These are phyloP conservation scores for Gliomastix tumulicola DNA, from an alignment of 2,329 filamentous ascomycete species.

Conservation along the genomic window DNA sequence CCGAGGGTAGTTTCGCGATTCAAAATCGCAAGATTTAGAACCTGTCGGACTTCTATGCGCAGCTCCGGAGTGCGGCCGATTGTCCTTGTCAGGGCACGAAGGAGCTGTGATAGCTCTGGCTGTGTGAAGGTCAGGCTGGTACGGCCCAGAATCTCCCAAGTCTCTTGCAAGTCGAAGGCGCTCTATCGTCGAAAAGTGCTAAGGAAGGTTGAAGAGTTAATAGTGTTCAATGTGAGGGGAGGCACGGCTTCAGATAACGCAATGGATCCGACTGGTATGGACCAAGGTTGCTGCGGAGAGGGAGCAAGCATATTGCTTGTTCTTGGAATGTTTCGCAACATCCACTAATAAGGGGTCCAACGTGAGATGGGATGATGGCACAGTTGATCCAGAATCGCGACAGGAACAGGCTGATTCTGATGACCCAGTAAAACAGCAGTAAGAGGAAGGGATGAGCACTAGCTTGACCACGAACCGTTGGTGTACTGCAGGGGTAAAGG, in stretches of 20 bases:
- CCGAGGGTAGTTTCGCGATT: constrained; percentile 16
- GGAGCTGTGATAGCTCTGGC: constrained; percentile 1
- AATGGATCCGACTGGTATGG: background rate
- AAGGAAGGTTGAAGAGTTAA: background rate
- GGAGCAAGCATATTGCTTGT: too few relatives aligned
- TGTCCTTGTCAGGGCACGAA: constrained; percentile 1
- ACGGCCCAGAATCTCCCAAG: too few relatives aligned
- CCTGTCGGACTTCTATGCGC: constrained; percentile 1
- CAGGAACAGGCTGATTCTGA: too few relatives aligned
- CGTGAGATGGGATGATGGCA: background rate
- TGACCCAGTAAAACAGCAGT: too few relatives aligned
- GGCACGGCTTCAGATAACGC: background rate
- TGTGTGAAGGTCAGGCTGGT: too few relatives aligned
- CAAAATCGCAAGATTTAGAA: constrained; percentile 13
- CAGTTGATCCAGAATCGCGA: too few relatives aligned
- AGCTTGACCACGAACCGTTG: too few relatives aligned
- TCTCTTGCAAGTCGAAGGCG: background rate
- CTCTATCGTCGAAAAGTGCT: background rate
- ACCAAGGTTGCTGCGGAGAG: background rate
- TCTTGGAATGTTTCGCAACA: background rate
- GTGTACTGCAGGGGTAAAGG: too few relatives aligned
- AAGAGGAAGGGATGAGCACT: too few relatives aligned
- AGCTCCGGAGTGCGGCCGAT: background rate
- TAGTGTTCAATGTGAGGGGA: background rate
- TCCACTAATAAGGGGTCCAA: background rate